Evolutionary conservation across 1,139 yeast species (phyloP), one percentile per base, ranked within the genome.

Genomic region (Suhomyces kunorum): DNA sequence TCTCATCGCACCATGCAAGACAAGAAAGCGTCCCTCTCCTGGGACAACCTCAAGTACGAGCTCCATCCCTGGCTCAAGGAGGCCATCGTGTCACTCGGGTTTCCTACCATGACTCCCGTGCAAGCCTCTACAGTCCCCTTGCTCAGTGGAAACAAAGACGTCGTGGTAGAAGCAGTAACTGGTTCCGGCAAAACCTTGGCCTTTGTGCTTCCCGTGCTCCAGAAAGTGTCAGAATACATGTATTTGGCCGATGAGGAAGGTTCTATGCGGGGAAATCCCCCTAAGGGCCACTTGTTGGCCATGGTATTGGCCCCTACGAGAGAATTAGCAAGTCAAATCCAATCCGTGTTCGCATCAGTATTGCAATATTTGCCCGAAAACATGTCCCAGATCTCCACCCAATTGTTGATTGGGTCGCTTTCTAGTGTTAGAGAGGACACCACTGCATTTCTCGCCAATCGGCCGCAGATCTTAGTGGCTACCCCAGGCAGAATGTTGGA

Each of bases 181-280:
- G 98, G 98, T 0, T 89, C 98, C 0, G 98, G 98, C 7, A 92
- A 92, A 59, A 92, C 98, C 0, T 63, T 90, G 24, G 87, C 98
- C 3, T 92, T 86, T 63, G 80, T 81, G 7, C 74, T 92, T 4
- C 98, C 98, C 0, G 76, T 89, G 2, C 59, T 90, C 17, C 92
- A 89, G 53, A 80, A 79, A 59, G 63, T 83, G 24, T 63, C 75
- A 31, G 59, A 56, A 28, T 46, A 58, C 13, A 46, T 63, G 34
- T 57, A 60, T 37, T 51, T 62, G 27, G 44, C 30, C 4, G 57
- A 50, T 14, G 52, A 54, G 8, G 59, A 55, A 38, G 40, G 40
- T 4, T 44, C 55, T 44, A 46, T 55, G 32, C 56, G 59, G 8
- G 71, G 66, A 22, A 58, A 61, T 3, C 53, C 72, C 23, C 74